Base-by-base conservation (phyloP, 78 protist species). In the Planoprotostelium fungivorum region DNA sequence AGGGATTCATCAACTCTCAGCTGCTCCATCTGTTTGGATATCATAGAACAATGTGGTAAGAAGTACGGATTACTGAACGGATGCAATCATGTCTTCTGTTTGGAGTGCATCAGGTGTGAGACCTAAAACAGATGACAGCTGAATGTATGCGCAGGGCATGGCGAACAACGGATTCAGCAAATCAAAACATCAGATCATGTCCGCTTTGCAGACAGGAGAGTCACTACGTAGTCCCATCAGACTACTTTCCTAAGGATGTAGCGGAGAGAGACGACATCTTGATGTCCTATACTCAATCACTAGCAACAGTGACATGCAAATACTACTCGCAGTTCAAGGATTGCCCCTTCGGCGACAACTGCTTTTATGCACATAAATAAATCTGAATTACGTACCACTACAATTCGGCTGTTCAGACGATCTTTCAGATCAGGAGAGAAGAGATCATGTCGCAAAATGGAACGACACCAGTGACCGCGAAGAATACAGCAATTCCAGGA, bases 21-120 rank as follows among this genome's bases (percentile, higher is more conserved):
- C n/a, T 91, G 94, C 86, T 90, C 91, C 38, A 91, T 91, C 16
- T 91, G 94, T 84, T 87, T 83, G 63, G 94, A 91, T 1, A 86
- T 89, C 0, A 88, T 91, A 34, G 94, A 88, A 25, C 91, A 91
- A 1, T 88, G 88, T 63, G 84, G 84, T 9, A 86, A 86, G 29
- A 88, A 91, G 86, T 91, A 88, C 38, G 94, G 94, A 36, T 23
- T 91, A 29, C 88, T 91, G 1, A 35, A 63, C 1, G 91, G 88
- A 38, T 91, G 94, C 51, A 63, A 88, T 84, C 94, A 91, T 38
- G 63, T 91, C 0, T 91, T 91, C 35, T 91, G 94, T 88, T 38
- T 91, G 37, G 94, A 91, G n/a, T 91, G 94, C 63, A 91, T 91
- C 38, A 34, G 94, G n/a, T n/a, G n/a, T n/a, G n/a, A n/a, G n/a